phyloP scores from a whole-genome alignment of 768 basidiomycete genomes.

The Tremella mesenterica region DNA sequence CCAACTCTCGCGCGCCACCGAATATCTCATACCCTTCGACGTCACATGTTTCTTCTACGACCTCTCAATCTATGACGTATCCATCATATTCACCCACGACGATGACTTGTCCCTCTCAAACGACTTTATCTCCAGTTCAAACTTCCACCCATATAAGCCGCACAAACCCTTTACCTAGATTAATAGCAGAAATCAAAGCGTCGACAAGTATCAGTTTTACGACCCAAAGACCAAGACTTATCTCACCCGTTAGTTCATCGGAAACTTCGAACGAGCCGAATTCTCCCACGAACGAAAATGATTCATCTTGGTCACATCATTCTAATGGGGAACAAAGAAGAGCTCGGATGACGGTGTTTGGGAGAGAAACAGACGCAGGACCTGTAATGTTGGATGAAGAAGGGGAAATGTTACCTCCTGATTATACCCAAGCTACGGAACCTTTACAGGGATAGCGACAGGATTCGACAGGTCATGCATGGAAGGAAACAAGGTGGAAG shows the following conservation, averaged over 20 bases:
- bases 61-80: neutral
- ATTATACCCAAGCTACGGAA: conserved; percentile 17
- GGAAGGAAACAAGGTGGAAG: too few species aligned
- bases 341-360: neutral
- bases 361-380: neutral
- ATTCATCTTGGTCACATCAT: neutral
- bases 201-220: too few species aligned
- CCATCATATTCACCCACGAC: neutral
- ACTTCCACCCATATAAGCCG: too few species aligned
- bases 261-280: too few species aligned
- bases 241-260: neutral
- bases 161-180: too few species aligned
- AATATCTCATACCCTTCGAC: neutral
- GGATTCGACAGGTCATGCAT: neutral
- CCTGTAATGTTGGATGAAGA: too few species aligned
- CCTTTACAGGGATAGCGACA: conserved; percentile 7
- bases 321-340: neutral
- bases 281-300: neutral
- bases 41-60: neutral
- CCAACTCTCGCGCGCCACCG: neutral
- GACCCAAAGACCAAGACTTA: too few species aligned
- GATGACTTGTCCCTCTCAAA: neutral
- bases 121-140: neutral
- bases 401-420: conserved; percentile 7
- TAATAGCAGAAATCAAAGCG: too few species aligned